These are phyloP conservation scores for Colletotrichum orbiculare DNA, from an alignment of 2,329 filamentous ascomycete genomes.

Conservation along the genomic window DNA sequence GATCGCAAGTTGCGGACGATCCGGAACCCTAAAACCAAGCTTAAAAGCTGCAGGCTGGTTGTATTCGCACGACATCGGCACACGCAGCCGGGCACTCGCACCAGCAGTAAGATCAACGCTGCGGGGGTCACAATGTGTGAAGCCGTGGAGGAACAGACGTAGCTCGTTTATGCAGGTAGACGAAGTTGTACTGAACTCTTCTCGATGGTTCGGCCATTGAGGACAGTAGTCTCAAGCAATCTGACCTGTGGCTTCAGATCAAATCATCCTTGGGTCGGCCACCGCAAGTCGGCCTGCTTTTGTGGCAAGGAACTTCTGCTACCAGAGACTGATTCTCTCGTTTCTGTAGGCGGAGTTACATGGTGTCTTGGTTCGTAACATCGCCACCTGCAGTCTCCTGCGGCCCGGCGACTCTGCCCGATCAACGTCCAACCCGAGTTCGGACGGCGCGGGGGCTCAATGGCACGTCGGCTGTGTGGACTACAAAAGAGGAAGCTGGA, in stretches of 20 bases:
- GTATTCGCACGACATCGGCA: background rate
- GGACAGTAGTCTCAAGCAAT: background rate
- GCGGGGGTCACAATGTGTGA: background rate
- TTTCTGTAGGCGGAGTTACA: background rate
- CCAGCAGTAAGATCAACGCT: too few species aligned
- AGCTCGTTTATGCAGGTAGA: constrained; percentile 2
- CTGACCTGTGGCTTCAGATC: background rate
- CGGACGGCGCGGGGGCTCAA: background rate
- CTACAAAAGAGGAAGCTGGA: background rate
- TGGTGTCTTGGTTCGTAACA: constrained; percentile 7
- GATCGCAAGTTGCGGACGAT: background rate
- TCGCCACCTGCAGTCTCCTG: constrained; percentile 20
- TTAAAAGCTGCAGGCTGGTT: background rate
- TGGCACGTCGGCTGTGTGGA: background rate
- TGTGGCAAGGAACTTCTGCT: background rate
- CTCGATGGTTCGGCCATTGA: too few species aligned
- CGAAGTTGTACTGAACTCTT: background rate
- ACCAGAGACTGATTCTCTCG: background rate
- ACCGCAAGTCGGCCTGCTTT: background rate
- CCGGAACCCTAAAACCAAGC: constrained; percentile 20
- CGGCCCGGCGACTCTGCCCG: constrained; percentile 5
- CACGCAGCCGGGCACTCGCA: background rate
- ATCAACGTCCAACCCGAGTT: background rate
- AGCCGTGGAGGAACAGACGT: background rate
- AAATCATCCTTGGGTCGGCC: background rate